Conservation (phyloP, 179 eudicot genomes). For the Beta lomatogona region DNA sequence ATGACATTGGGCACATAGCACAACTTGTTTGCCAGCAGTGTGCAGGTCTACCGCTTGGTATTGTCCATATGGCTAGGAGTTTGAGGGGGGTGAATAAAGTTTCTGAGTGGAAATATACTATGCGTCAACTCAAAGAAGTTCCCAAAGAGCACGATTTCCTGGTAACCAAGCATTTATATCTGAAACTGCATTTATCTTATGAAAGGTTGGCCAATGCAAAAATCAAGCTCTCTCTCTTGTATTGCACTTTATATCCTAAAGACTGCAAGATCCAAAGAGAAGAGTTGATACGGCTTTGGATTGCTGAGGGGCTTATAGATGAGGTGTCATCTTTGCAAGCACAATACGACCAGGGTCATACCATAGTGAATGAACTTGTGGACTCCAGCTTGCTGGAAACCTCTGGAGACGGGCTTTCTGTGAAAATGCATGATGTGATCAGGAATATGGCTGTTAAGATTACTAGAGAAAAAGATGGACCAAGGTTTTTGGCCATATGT, state of each 20-base stretch:
- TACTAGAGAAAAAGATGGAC: neutral
- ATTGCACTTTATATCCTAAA: neutral
- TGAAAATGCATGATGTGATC: constrained; percentile 12
- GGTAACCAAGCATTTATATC: neutral
- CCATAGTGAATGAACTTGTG: constrained; percentile 14
- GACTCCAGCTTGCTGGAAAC: neutral
- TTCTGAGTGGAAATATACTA: constrained; percentile 6
- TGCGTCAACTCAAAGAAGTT: neutral
- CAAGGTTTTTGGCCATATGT: neutral
- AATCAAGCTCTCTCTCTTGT: neutral
- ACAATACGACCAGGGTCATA: constrained; percentile 21
- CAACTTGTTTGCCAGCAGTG: neutral
- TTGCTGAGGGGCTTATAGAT: neutral
- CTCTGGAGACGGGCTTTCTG: neutral
- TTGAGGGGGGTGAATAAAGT: constrained; percentile 9
- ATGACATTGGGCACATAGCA: neutral
- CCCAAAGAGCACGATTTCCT: neutral
- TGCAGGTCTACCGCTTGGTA: constrained; percentile 21
- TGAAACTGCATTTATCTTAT: constrained; percentile 4
- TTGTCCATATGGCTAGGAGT: constrained; percentile 5
- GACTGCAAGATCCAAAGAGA: neutral
- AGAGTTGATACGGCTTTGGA: constrained; percentile 14
- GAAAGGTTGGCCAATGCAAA: neutral
- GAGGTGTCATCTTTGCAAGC: neutral
- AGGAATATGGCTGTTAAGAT: constrained; percentile 20